These are phyloP conservation scores for Fusarium marasasianum DNA, from an alignment of 2,329 filamentous ascomycete genomes.

Conservation along the genomic window DNA sequence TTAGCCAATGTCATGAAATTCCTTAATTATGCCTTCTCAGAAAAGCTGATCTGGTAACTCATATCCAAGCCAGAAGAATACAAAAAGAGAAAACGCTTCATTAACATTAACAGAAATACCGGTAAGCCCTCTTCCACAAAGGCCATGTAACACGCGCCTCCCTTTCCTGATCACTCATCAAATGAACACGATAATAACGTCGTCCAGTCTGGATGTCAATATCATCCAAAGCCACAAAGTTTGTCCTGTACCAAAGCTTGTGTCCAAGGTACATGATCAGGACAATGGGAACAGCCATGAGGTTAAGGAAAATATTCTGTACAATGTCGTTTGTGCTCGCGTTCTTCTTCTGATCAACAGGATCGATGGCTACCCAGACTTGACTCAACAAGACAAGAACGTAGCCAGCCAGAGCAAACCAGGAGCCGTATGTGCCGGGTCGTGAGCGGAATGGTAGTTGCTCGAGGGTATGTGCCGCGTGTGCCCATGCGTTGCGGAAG, in stretches of 20 bases:
- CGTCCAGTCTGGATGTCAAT: conserved; percentile 90
- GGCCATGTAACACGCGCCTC: conserved; percentile 79
- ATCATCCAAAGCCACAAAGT: conserved; percentile 67
- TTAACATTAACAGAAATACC: conserved; percentile 74
- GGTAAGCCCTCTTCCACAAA: conserved; percentile 78
- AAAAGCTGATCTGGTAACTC: background rate
- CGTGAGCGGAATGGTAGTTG: conserved; percentile 85
- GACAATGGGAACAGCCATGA: conserved; percentile 76
- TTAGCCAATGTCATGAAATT: background rate
- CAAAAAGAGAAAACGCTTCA: background rate
- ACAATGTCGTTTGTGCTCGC: conserved; percentile 56
- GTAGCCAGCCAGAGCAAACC: conserved; percentile 80
- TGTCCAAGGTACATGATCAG: conserved; percentile 75
- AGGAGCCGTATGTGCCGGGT: conserved; percentile 81
- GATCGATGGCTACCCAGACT: conserved; percentile 86
- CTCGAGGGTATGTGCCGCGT: conserved; percentile 71
- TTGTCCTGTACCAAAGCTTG: conserved; percentile 71
- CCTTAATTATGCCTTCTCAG: background rate
- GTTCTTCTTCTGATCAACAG: conserved; percentile 63
- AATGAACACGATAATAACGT: conserved; percentile 81
- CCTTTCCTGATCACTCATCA: conserved; percentile 80
- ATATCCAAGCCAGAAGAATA: background rate
- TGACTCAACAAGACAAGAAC: conserved; percentile 79
- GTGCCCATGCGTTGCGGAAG: conserved; percentile 80
- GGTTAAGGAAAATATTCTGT: conserved; percentile 76